These are phyloP conservation scores for Linum trigynum DNA, from an alignment of 345 rosid species.

Conservation along the genomic window DNA sequence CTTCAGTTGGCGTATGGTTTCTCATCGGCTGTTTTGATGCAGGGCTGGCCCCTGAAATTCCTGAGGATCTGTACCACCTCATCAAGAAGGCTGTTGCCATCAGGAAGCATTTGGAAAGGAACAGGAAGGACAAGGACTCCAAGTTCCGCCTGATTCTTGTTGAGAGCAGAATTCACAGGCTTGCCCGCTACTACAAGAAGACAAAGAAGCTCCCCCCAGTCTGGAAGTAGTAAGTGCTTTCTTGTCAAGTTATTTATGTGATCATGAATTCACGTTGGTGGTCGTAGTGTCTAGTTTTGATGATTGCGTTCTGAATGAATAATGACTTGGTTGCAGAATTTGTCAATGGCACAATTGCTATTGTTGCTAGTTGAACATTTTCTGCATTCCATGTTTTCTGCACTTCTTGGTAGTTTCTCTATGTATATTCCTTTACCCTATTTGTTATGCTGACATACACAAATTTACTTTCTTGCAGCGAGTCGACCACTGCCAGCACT, in stretches of 20 bases:
- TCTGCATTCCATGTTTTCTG: no score
- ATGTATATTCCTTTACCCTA: no score
- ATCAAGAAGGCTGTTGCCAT: conserved; percentile 93
- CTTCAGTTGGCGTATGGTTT: neutral
- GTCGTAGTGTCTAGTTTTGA: no score
- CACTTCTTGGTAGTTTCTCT: no score
- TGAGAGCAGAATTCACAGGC: conserved; percentile 88
- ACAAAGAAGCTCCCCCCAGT: conserved; percentile 92
- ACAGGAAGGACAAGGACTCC: conserved; percentile 92
- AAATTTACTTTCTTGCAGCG: conserved; percentile 29
- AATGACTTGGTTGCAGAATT: no score
- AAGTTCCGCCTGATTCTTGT: conserved; percentile 83
- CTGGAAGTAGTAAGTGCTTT: conserved; percentile 68
- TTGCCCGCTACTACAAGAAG: conserved; percentile 93
- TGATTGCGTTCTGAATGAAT: no score
- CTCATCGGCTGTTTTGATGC: neutral
- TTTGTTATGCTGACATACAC: no score
- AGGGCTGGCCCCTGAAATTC: conserved; percentile 90
- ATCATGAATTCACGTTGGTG: neutral
- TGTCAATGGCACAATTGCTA: no score
- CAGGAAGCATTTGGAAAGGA: conserved; percentile 93
- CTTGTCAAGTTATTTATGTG: neutral
- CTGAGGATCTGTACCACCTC: conserved; percentile 81
- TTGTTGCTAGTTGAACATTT: no score
- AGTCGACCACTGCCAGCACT: conserved; percentile 60